A percentile compares a stretch with the other conserved stretches of the same genome.
Conservation (phyloP, 2,329 filamentous ascomycete species). For the Rasamsonia emersonii region DNA sequence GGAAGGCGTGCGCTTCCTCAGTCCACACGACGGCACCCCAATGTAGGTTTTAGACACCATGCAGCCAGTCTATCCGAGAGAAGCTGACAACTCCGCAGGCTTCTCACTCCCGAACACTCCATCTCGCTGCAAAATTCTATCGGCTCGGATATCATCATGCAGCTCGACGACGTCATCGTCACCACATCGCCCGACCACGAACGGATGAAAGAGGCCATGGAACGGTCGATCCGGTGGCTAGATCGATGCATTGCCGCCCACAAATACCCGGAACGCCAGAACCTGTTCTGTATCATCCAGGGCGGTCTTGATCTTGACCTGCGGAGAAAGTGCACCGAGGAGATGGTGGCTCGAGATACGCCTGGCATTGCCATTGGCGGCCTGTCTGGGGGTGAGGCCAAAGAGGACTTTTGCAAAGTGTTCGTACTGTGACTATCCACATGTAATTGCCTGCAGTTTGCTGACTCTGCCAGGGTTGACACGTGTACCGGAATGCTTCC, state of each 20-base stretch:
- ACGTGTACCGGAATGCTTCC: conserved; percentile 80
- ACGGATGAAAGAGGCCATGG: conserved; percentile 91
- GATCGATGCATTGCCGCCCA: conserved; percentile 91
- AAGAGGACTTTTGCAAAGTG: conserved; percentile 84
- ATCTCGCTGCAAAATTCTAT: conserved; percentile 95
- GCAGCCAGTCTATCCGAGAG: neutral
- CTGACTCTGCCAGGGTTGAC: conserved; percentile 47
- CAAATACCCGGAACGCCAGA: conserved; percentile 71
- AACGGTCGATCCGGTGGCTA: conserved; percentile 88
- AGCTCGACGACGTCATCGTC: conserved; percentile 94
- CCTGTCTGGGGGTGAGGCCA: conserved; percentile 88
- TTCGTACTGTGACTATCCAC: conserved; percentile 17
- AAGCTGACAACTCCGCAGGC: conserved; percentile 33
- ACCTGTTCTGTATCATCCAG: conserved; percentile 98
- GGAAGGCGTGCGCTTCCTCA: conserved; percentile 91
- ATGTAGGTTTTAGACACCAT: conserved; percentile 52
- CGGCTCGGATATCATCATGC: conserved; percentile 98
- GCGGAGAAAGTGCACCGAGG: conserved; percentile 69
- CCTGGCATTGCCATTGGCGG: conserved; percentile 96
- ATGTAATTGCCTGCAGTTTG: neutral
- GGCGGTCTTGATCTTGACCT: conserved; percentile 85
- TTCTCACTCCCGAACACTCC: conserved; percentile 94
- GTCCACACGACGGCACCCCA: conserved; percentile 85
- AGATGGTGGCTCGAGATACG: conserved; percentile 85
- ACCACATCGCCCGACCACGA: conserved; percentile 84